Conservation (phyloP, 768 basidiomycete species). For the Calocybe indica region DNA sequence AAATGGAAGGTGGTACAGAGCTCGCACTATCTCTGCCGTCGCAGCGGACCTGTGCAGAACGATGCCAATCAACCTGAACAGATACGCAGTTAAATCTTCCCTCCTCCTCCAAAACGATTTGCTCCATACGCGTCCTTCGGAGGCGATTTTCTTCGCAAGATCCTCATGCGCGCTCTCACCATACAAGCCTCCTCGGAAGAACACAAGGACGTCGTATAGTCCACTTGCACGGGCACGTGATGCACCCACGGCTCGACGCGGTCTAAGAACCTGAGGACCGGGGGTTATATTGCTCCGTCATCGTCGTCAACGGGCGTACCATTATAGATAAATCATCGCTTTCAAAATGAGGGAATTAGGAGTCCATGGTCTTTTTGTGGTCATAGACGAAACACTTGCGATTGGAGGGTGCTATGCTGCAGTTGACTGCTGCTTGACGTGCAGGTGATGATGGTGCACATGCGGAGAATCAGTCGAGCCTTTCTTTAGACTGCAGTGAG, state of each 20-base stretch:
- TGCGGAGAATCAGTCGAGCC: constrained; percentile 33
- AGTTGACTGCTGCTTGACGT: constrained; percentile 24
- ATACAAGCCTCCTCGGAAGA: constrained; percentile 62
- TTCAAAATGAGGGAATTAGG: constrained; percentile 63
- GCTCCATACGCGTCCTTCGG: constrained; percentile 40
- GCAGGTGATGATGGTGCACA: constrained; percentile 32
- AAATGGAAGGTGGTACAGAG: too few relatives aligned
- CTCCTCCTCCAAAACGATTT: constrained; percentile 33
- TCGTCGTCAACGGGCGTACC: constrained; percentile 29
- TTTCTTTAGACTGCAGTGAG: constrained; percentile 24
- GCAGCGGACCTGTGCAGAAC: background rate
- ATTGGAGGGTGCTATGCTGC: constrained; percentile 23
- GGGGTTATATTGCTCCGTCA: background rate
- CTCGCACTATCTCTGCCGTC: too few relatives aligned
- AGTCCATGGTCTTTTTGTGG: constrained; percentile 42
- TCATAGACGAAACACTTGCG: constrained; percentile 45
- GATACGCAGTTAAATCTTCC: constrained; percentile 42
- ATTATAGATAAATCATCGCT: constrained; percentile 69
- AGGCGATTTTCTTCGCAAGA: constrained; percentile 47
- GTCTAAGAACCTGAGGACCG: constrained; percentile 40
- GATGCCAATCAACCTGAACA: constrained; percentile 29
- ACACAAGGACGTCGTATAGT: constrained; percentile 66
- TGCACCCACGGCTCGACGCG: constrained; percentile 66
- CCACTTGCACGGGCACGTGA: constrained; percentile 64
- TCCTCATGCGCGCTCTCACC: constrained; percentile 58